phyloP scores from a whole-genome alignment of 176 grass and related monocot species.

The Ampelocalamus luodianensis region DNA sequence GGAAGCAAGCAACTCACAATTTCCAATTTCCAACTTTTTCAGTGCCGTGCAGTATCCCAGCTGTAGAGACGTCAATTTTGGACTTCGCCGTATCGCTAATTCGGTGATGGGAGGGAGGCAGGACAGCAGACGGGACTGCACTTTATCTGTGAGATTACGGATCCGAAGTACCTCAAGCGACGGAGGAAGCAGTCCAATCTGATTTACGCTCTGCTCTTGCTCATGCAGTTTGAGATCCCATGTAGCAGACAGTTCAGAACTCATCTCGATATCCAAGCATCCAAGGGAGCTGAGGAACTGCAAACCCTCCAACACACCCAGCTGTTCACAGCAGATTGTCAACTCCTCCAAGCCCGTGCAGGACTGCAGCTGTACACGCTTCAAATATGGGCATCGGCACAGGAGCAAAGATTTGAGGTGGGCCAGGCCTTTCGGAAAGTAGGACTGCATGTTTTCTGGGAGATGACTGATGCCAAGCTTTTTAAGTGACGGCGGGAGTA shows the following conservation, averaged over 20 bases:
- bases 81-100: neutral
- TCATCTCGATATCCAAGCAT: neutral
- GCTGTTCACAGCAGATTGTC: neutral
- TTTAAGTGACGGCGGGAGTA: neutral
- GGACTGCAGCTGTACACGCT: neutral
- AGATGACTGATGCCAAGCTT: fast-evolving
- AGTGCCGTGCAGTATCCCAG: neutral
- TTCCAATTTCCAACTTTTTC: neutral
- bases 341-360: neutral
- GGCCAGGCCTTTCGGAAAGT: neutral
- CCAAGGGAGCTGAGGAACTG: neutral
- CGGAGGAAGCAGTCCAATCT: neutral
- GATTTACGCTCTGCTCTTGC: neutral
- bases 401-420: neutral
- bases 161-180: neutral
- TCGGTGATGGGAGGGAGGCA: neutral
- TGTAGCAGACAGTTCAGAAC: neutral
- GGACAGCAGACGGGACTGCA: neutral
- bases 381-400: neutral
- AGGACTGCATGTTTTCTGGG: neutral
- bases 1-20: fast-evolving
- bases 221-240: neutral
- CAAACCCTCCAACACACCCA: slow-evolving; percentile 32
- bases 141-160: neutral
- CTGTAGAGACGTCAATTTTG: slow-evolving; percentile 11